phyloP scores from a whole-genome alignment of 2,329 filamentous ascomycete species.

The Epichloe hybrida region DNA sequence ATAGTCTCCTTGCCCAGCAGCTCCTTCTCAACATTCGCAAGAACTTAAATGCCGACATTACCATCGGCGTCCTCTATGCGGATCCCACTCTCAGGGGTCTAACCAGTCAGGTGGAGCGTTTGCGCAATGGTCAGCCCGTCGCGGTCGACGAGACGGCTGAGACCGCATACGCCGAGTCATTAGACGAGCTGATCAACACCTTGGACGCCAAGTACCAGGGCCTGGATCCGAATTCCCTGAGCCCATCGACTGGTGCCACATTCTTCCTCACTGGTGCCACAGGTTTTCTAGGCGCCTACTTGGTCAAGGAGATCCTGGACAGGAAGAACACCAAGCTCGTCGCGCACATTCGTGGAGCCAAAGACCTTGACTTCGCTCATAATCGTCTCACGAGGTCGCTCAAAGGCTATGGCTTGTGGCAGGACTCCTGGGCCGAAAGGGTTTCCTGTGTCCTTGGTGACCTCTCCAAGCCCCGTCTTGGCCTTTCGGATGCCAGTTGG shows the following conservation, averaged over 20 bases:
- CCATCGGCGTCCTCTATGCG: constrained; percentile 19
- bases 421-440: constrained; percentile 44
- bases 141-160: constrained; percentile 21
- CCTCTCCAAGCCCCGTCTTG: constrained; percentile 58
- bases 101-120: constrained; percentile 16
- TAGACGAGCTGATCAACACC: constrained; percentile 33
- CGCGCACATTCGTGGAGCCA: constrained; percentile 56
- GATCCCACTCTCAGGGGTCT: constrained; percentile 17
- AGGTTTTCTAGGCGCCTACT: constrained; percentile 65
- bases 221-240: constrained; percentile 9
- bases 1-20: constrained; percentile 48
- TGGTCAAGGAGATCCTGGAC: constrained; percentile 61
- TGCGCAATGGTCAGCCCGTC: constrained; percentile 7
- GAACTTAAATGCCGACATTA: constrained; percentile 15
- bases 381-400: constrained; percentile 54
- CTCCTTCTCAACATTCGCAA: constrained; percentile 50
- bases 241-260: constrained; percentile 32
- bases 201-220: constrained; percentile 29
- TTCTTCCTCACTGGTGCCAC: constrained; percentile 77
- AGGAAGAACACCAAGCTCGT: constrained; percentile 34
- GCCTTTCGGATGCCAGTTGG: constrained; percentile 55
- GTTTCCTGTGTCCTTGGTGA: constrained; percentile 61
- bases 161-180: constrained; percentile 38
- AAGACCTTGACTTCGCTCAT: constrained; percentile 44
- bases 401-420: constrained; percentile 70